Conservation (phyloP, 495 filamentous ascomycete species). For the Bryoglossum gracile region DNA sequence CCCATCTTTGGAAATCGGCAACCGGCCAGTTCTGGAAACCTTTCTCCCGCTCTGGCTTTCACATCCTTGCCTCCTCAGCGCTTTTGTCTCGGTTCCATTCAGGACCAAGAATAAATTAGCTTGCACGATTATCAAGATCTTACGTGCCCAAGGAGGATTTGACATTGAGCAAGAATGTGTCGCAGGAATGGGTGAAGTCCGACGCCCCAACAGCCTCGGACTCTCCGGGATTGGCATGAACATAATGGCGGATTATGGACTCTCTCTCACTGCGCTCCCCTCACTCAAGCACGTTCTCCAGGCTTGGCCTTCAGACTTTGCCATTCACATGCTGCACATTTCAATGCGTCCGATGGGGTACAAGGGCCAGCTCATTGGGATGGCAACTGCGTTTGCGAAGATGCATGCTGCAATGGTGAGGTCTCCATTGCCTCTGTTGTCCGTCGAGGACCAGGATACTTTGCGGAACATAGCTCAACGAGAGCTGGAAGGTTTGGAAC, state of each 20-base stretch:
- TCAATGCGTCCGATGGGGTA: conserved; percentile 8
- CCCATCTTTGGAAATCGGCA: too few species aligned
- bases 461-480: conserved; percentile 5
- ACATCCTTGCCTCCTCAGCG: background rate
- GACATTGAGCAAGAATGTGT: background rate
- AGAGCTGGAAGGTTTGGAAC: conserved; percentile 9
- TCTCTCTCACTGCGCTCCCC: background rate
- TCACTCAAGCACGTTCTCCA: conserved; percentile 9
- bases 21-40: too few species aligned
- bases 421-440: conserved; percentile 1
- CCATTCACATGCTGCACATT: conserved; percentile 9
- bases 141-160: background rate
- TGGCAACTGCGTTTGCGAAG: conserved; percentile 11
- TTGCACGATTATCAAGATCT: background rate
- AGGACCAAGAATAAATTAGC: background rate
- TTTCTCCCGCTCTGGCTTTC: background rate
- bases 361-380: conserved; percentile 8
- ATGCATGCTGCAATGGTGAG: conserved; percentile 2
- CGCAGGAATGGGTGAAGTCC: background rate
- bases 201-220: background rate
- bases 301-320: conserved; percentile 2
- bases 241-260: background rate
- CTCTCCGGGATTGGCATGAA: background rate
- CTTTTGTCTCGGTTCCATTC: background rate
- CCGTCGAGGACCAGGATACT: conserved; percentile 1